These are phyloP conservation scores for Xylariaceae sp. DNA, from an alignment of 2,329 filamentous ascomycete species.

Conservation along the genomic window DNA sequence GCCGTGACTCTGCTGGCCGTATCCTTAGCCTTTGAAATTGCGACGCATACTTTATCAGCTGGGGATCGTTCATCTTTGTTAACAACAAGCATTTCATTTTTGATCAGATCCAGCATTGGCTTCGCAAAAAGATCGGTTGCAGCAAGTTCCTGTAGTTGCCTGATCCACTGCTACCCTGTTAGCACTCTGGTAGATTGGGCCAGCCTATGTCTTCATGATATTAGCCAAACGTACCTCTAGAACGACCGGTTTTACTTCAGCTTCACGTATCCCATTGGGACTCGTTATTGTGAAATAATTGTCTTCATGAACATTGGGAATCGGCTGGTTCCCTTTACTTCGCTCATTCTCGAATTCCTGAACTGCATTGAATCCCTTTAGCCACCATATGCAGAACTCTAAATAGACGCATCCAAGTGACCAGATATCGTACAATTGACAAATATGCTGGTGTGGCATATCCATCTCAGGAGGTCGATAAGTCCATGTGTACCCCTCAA, in stretches of 20 bases:
- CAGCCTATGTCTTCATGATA: background rate
- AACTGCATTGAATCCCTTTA: background rate
- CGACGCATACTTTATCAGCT: background rate
- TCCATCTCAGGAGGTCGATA: slow-evolving; percentile 12
- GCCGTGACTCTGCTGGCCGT: too few species aligned
- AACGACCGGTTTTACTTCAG: background rate
- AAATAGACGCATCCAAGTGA: slow-evolving; percentile 13
- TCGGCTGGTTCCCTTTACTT: background rate
- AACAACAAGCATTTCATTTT: slow-evolving; percentile 8
- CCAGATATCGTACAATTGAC: slow-evolving; percentile 16
- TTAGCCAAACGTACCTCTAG: background rate
- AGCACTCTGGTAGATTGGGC: background rate
- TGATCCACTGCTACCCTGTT: background rate
- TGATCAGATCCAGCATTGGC: slow-evolving; percentile 9
- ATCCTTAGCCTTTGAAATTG: too few species aligned
- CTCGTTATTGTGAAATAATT: slow-evolving; percentile 2
- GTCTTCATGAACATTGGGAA: background rate
- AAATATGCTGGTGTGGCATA: background rate
- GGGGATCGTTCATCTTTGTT: background rate
- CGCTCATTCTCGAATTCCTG: background rate
- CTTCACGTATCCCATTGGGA: background rate
- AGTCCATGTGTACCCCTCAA: background rate
- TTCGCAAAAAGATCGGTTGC: background rate
- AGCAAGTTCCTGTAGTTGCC: background rate
- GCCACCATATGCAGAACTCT: slow-evolving; percentile 14